Base-by-base conservation (phyloP, 1,284 basidiomycete species). In the Rhizoctonia solani region DNA sequence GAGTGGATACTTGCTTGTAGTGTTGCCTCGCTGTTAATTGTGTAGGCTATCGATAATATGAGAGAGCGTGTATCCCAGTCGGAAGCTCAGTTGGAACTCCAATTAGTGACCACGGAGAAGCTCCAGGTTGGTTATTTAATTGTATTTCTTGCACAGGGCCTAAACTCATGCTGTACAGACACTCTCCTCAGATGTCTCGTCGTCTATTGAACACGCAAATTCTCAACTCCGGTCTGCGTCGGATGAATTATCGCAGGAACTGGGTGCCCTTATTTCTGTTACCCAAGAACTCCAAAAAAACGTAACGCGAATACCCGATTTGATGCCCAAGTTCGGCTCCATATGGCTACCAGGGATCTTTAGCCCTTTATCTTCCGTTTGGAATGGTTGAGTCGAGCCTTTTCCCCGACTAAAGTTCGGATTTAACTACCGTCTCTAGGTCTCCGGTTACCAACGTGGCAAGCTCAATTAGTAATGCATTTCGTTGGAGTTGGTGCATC, bases 391-490 rank as follows among this genome's bases (percentile, higher is more conserved):
- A n/a, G n/a, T n/a, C n/a, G n/a, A n/a, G n/a, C n/a, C n/a, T n/a
- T n/a, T n/a, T n/a, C n/a, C n/a, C n/a, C n/a, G n/a, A n/a, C n/a
- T n/a, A n/a, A n/a, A n/a, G n/a, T n/a, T n/a, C n/a, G n/a, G n/a
- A n/a, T n/a, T n/a, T n/a, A n/a, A n/a, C n/a, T n/a, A n/a, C n/a
- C n/a, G n/a, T n/a, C n/a, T n/a, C n/a, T n/a, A 61, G 58, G 30
- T 4, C 11, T 61, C 2, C 8, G 34, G 9, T 23, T 34, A 2
- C 44, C 58, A 23, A 39, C 19, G 14, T 61, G 58, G 58, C 46
- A 61, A n/a, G 58, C 25, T 16, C 58, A 61, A n/a, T 47, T 61
- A 11, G 58, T 39, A 13, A 61, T 61, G 58, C 58, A 61, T 2
- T 30, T 61, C n/a, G 46, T 50, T 21, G 58, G 46, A 4, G 58